Evolutionary conservation across 1,139 yeast species (phyloP).

Genomic region (Arxiozyma telluris): DNA sequence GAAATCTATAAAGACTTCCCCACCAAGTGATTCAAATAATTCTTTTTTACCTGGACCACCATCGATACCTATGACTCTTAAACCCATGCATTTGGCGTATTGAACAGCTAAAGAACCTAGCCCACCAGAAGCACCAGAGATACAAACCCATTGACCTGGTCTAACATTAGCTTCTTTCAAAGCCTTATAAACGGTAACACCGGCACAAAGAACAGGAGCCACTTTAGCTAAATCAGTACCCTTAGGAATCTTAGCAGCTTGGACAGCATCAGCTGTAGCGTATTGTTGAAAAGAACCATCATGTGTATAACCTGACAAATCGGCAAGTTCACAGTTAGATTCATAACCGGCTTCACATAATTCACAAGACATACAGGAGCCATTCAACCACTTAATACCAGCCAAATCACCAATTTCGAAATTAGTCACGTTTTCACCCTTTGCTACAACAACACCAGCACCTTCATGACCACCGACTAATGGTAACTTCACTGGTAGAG

Average conservation of each 20-base stretch:
- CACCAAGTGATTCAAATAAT: slow-evolving; percentile 51
- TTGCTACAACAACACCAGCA: slow-evolving; percentile 69
- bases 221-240: slow-evolving; percentile 59
- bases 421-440: slow-evolving; percentile 56
- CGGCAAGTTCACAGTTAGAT: slow-evolving; percentile 60
- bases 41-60: slow-evolving; percentile 63
- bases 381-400: slow-evolving; percentile 69
- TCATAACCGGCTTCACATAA: slow-evolving; percentile 56
- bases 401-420: slow-evolving; percentile 66
- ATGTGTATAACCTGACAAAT: slow-evolving; percentile 67
- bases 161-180: slow-evolving; percentile 55
- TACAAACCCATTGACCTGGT: slow-evolving; percentile 71
- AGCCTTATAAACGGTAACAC: slow-evolving; percentile 73
- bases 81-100: slow-evolving; percentile 66
- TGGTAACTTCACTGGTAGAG: slow-evolving; percentile 49
- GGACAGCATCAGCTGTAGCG: slow-evolving; percentile 72
- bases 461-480: slow-evolving; percentile 78
- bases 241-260: slow-evolving; percentile 61
- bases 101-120: slow-evolving; percentile 68
- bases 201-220: slow-evolving; percentile 73
- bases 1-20: slow-evolving; percentile 61
- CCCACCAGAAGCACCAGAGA: slow-evolving; percentile 77
- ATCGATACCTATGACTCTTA: slow-evolving; percentile 64
- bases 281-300: slow-evolving; percentile 77
- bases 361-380: slow-evolving; percentile 64